Evolutionary conservation across 306 rosid genomes (phyloP), one percentile per base, ranked within the genome.

Genomic region (Calophaca sinica): DNA sequence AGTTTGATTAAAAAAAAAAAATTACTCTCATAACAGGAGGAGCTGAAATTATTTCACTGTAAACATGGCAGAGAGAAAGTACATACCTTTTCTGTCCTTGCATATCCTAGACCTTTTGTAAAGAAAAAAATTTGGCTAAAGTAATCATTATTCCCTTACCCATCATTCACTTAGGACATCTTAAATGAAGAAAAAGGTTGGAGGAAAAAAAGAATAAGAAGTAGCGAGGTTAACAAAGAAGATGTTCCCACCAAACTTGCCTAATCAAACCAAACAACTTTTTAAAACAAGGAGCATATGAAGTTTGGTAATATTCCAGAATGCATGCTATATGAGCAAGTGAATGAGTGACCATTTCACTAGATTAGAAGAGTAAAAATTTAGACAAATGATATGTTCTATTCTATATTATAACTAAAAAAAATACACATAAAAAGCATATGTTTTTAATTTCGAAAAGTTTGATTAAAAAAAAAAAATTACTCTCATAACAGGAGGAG

Each of bases 191-290:
- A 20, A 20, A 20, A 20, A 1, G 26, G 1, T 1, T 20, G 26
- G 1, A 20, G 26, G 26, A 1, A 1, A 20, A 20, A 20, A 20
- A 20, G 26, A 20, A 20, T 20, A 20, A 20, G 26, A n/a, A n/a
- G n/a, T n/a, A n/a, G n/a, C n/a, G n/a, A n/a, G n/a, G n/a, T n/a
- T n/a, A n/a, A 83, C 53, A 41, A 83, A 89, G 51, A 91, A 39
- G 67, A 89, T 87, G 39, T 86, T 86, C 9, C 13, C 76, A 54
- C 20, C 57, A 44, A 86, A 90, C 53, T 51, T 84, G 36, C 26
- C 96, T 90, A 44, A 6, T 46, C 41, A 14, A 60, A 64, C 4
- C 13, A 77, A 74, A 68, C 31, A 72, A 20, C 52, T 61, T 42
- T 48, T 5, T 6, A 13, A 12, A 48, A 6, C 42, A 44, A 7